Conservation (phyloP, 73 alveolate genomes). For the Symbiodinium natans region DNA sequence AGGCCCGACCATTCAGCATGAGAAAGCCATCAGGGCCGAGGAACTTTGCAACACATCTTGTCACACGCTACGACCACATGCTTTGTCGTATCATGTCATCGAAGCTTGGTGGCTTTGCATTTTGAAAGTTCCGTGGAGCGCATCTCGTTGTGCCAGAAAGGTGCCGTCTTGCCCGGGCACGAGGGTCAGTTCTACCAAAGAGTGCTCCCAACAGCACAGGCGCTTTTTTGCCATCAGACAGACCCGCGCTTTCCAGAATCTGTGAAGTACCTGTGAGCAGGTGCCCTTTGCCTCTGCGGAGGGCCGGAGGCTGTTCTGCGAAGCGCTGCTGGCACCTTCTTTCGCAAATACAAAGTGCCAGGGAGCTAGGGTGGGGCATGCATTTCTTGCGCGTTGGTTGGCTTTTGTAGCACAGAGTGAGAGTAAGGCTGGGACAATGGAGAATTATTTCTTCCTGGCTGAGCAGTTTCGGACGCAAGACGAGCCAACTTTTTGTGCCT, state of each 20-base stretch:
- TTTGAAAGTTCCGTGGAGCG: too few relatives aligned
- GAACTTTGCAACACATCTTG: too few relatives aligned
- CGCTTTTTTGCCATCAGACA: neutral
- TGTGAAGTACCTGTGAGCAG: neutral
- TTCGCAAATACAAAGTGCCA: too few relatives aligned
- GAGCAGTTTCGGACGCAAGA: constrained; percentile 96
- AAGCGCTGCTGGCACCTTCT: constrained; percentile 90
- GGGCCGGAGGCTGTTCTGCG: constrained; percentile 94
- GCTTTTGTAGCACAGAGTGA: too few relatives aligned
- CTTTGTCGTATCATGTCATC: too few relatives aligned
- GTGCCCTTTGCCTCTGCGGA: constrained; percentile 94
- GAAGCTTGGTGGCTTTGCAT: too few relatives aligned
- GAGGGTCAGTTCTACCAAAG: constrained; percentile 93
- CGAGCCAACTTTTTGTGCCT: constrained; percentile 75
- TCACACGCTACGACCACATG: too few relatives aligned
- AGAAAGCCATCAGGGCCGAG: too few relatives aligned
- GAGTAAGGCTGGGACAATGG: constrained; percentile 95
- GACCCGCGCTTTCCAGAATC: neutral
- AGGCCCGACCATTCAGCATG: neutral
- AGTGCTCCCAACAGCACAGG: constrained; percentile 77
- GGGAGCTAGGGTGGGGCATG: too few relatives aligned
- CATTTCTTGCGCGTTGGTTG: too few relatives aligned
- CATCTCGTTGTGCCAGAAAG: too few relatives aligned
- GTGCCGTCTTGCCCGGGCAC: constrained; percentile 78
- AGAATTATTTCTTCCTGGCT: constrained; percentile 95